phyloP scores from a whole-genome alignment of 768 basidiomycete genomes.

The Boletus bicolor region DNA sequence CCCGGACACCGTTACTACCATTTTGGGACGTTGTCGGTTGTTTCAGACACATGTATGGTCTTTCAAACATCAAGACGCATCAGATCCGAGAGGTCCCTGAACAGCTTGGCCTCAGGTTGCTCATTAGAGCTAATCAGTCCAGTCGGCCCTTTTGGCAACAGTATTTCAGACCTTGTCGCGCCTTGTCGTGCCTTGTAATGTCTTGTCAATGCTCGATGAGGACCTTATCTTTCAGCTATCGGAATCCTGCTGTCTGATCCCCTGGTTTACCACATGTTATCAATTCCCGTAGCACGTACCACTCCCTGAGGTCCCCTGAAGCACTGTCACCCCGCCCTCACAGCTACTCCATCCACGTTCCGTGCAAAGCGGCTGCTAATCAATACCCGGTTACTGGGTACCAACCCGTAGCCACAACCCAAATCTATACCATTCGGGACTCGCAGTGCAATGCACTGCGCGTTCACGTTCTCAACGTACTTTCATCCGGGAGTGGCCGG shows the following conservation, averaged over 20 bases:
- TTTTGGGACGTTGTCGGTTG: background rate
- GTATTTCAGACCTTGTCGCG: background rate
- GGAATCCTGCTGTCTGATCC: background rate
- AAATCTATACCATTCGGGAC: too few relatives aligned
- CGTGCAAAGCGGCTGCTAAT: background rate
- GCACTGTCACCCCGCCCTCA: background rate
- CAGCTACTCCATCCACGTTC: background rate
- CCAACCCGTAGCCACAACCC: background rate
- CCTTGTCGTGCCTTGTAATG: background rate
- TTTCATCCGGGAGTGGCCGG: background rate
- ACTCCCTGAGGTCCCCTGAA: background rate
- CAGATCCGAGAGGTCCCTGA: background rate
- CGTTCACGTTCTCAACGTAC: slow-evolving; percentile 7
- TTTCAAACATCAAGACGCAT: background rate
- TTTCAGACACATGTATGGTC: background rate
- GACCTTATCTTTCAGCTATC: too few relatives aligned
- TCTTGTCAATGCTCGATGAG: background rate
- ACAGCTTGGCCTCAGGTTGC: too few relatives aligned
- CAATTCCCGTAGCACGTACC: background rate
- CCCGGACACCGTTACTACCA: slow-evolving; percentile 22
- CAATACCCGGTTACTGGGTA: background rate
- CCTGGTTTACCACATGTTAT: background rate
- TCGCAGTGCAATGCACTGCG: background rate
- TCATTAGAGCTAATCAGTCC: too few relatives aligned
- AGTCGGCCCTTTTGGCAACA: too few relatives aligned